These are phyloP conservation scores for Corniculantispora saksenae DNA, from an alignment of 2,329 filamentous ascomycete species.

Conservation along the genomic window DNA sequence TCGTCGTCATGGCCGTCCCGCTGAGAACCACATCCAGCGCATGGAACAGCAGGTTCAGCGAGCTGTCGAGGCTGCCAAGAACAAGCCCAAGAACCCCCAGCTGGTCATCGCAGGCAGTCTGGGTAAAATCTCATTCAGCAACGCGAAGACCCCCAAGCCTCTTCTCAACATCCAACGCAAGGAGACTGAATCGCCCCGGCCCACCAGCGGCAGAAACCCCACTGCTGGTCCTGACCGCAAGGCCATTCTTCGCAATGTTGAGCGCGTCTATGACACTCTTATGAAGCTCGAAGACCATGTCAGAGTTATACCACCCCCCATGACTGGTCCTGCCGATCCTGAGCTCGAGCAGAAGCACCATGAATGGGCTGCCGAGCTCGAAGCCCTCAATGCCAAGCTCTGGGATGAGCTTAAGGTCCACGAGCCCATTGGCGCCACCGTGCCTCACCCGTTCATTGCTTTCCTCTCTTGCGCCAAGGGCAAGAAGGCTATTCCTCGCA, in stretches of 20 bases:
- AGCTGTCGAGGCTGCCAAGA: constrained; percentile 94
- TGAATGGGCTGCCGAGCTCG: constrained; percentile 65
- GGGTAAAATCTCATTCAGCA: constrained; percentile 98
- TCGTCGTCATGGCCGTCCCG: constrained; percentile 75
- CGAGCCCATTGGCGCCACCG: constrained; percentile 78
- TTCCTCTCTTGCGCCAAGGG: constrained; percentile 94
- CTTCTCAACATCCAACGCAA: constrained; percentile 91
- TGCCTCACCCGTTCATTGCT: constrained; percentile 90
- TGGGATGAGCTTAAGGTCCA: constrained; percentile 91
- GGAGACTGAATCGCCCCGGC: constrained; percentile 63
- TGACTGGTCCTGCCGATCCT: constrained; percentile 58
- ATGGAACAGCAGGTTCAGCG: constrained; percentile 99
- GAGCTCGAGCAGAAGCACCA: constrained; percentile 73
- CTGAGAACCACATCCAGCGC: constrained; percentile 95
- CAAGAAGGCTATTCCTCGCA: constrained; percentile 91
- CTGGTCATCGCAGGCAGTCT: constrained; percentile 94
- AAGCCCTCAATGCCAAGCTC: constrained; percentile 73
- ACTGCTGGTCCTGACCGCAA: constrained; percentile 70
- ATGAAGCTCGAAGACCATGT: constrained; percentile 96
- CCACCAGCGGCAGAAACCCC: constrained; percentile 46
- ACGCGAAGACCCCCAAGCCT: constrained; percentile 94
- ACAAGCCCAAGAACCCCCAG: constrained; percentile 96
- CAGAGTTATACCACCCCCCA: constrained; percentile 68
- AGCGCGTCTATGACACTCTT: constrained; percentile 81
- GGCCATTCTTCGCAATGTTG: constrained; percentile 80